phyloP scores from a whole-genome alignment of 1,139 yeast genomes.

The Hemisphaericaspora subhashii region DNA sequence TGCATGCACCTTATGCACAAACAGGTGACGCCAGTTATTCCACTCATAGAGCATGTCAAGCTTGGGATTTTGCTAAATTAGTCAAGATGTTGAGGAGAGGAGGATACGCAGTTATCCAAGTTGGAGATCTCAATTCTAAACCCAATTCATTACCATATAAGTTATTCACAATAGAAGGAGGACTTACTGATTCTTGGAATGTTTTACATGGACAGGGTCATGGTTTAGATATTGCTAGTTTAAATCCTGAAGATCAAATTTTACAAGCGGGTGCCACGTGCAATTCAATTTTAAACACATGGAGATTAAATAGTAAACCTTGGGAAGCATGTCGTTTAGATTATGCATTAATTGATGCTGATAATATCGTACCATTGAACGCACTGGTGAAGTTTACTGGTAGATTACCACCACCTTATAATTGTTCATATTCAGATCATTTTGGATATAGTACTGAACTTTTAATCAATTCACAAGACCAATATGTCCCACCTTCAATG shows the following conservation, averaged over 20 bases:
- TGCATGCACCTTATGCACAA: slow-evolving; percentile 93
- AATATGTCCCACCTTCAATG: slow-evolving; percentile 10
- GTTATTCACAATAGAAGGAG: slow-evolving; percentile 68
- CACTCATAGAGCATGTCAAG: slow-evolving; percentile 91
- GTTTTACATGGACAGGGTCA: slow-evolving; percentile 38
- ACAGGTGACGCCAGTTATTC: slow-evolving; percentile 86
- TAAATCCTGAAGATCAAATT: slow-evolving; percentile 71
- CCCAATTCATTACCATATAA: slow-evolving; percentile 85
- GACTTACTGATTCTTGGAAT: slow-evolving; percentile 83
- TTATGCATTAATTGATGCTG: slow-evolving; percentile 75
- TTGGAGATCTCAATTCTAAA: slow-evolving; percentile 88
- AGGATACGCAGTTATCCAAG: slow-evolving; percentile 84
- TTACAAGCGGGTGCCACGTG: slow-evolving; percentile 81
- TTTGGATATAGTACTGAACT: slow-evolving; percentile 78
- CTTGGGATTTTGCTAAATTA: slow-evolving; percentile 86
- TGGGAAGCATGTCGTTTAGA: slow-evolving; percentile 89
- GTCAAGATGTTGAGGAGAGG: slow-evolving; percentile 63
- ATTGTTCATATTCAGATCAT: slow-evolving; percentile 84
- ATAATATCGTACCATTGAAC: slow-evolving; percentile 48
- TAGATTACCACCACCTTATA: slow-evolving; percentile 51
- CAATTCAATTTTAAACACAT: slow-evolving; percentile 82
- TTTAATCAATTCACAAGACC: slow-evolving; percentile 14
- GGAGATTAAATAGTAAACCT: slow-evolving; percentile 64
- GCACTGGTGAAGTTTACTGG: slow-evolving; percentile 79
- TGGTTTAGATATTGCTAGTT: slow-evolving; percentile 39